Evolutionary conservation across 2,329 filamentous ascomycete species (phyloP), one percentile per base, ranked within the genome.

Genomic region (Hypoxylon sp.): DNA sequence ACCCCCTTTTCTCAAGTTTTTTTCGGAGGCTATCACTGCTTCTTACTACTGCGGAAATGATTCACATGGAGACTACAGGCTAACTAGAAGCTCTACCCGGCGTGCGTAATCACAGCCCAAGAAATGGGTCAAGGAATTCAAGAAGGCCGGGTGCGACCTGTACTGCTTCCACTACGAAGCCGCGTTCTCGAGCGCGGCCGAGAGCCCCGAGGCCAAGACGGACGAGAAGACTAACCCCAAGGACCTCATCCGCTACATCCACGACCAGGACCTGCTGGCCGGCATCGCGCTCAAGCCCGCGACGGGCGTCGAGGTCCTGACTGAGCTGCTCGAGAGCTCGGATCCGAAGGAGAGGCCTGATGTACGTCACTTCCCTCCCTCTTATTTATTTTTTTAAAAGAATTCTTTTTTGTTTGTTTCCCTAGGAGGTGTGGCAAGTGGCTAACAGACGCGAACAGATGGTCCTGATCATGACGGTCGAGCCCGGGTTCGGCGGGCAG

Each of bases 111-210:
- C 40, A 73, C 74, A 96, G 95, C 96, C 96, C 74, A 97, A 98
- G 86, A 95, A 94, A 86, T 99, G 96, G 96, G 95, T 98, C 76
- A 93, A 92, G 78, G 93, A 97, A 70, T 98, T 99, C 85, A 90
- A 96, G 81, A 90, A 92, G 59, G 96, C 94, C 67, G 96, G 96
- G 60, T 98, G 95, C 82, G 94, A 99, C 81, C 87, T 99, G n/a
- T 99, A 99, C 86, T 98, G 96, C 86, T 99, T 99, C 86, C 96
- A 99, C 86, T 98, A 98, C 82, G 96, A 99, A 84, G 96, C 96
- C 27, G 96, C 96, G 71, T 88, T 96, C 73, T 97, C 93, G 56
- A 93, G 92, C 48, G 94, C 92, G 37, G 94, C 95, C 76, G 93
- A 95, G 78, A 89, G 87, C 61, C 95, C 95, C 53, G 89, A 92